Conservation (phyloP, 306 rosid genomes). For the Fragaria ananassa region DNA sequence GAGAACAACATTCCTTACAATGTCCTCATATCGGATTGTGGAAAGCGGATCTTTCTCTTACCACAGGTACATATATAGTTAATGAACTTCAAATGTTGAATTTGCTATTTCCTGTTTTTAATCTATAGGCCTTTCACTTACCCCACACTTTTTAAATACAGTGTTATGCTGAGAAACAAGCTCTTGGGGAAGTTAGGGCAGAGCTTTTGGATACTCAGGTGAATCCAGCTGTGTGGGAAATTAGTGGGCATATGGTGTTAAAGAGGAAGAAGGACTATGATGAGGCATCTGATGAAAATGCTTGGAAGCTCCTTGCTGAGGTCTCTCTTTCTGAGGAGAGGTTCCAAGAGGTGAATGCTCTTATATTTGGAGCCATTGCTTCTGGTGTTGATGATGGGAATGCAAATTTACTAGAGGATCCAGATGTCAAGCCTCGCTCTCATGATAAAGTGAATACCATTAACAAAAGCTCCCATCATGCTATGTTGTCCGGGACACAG, state of each 20-base stretch:
- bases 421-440: conserved; percentile 11
- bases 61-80: conserved; percentile 68
- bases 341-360: conserved; percentile 74
- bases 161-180: conserved; percentile 99
- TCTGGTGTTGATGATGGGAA: conserved; percentile 22
- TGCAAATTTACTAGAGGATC: conserved; percentile 11
- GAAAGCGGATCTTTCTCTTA: conserved; percentile 67
- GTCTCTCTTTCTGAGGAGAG: conserved; percentile 88
- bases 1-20: conserved; percentile 80
- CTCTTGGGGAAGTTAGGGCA: conserved; percentile 84
- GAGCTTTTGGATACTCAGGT: conserved; percentile 96
- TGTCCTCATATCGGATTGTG: conserved; percentile 77
- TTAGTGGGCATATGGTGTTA: conserved; percentile 93
- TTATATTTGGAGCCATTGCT: conserved; percentile 65
- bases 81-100: not conserved
- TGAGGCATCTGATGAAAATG: conserved; percentile 88
- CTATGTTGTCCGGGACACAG: conserved; percentile 50
- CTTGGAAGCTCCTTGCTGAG: conserved; percentile 92
- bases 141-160: conserved; percentile 23
- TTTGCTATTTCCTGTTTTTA: not conserved
- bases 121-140: not conserved
- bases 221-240: conserved; percentile 99
- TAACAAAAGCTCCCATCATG: conserved; percentile 29
- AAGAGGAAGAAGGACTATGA: conserved; percentile 90
- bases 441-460: conserved; percentile 33